These are phyloP conservation scores for Silene vulgaris DNA, from an alignment of 179 eudicot species.

Conservation along the genomic window DNA sequence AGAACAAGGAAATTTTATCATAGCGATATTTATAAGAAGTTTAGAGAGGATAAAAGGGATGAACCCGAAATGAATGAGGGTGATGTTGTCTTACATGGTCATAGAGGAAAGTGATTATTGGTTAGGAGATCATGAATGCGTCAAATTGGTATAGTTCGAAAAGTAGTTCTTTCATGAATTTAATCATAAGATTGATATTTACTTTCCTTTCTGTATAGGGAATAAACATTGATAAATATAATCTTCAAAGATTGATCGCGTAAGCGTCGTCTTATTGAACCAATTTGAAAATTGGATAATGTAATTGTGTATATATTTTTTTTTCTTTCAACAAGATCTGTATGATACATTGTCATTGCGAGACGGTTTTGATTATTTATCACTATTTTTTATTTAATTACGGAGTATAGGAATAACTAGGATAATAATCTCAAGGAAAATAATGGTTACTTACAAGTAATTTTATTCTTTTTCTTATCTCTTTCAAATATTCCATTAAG, in stretches of 20 bases:
- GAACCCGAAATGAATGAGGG: background rate
- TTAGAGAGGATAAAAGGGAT: conserved; percentile 4
- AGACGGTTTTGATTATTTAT: too few species aligned
- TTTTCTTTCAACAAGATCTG: background rate
- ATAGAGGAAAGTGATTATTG: background rate
- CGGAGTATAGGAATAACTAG: too few species aligned
- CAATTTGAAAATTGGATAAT: background rate
- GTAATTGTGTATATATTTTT: background rate
- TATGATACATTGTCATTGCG: background rate
- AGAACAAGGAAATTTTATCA: conserved; percentile 25
- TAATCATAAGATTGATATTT: background rate
- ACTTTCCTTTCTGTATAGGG: too few species aligned
- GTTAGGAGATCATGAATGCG: background rate
- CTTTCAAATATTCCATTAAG: background rate
- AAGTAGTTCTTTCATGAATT: background rate
- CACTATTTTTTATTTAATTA: too few species aligned
- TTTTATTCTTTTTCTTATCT: background rate
- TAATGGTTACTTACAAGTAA: background rate
- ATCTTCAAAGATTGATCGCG: background rate
- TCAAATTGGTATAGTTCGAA: background rate
- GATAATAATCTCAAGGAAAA: too few species aligned
- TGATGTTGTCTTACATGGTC: too few species aligned
- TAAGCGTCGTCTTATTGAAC: background rate
- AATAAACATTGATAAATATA: too few species aligned
- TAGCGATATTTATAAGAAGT: conserved; percentile 25